phyloP scores from a whole-genome alignment of 805 yeast genomes.

The Candida khao-thaluensis region DNA sequence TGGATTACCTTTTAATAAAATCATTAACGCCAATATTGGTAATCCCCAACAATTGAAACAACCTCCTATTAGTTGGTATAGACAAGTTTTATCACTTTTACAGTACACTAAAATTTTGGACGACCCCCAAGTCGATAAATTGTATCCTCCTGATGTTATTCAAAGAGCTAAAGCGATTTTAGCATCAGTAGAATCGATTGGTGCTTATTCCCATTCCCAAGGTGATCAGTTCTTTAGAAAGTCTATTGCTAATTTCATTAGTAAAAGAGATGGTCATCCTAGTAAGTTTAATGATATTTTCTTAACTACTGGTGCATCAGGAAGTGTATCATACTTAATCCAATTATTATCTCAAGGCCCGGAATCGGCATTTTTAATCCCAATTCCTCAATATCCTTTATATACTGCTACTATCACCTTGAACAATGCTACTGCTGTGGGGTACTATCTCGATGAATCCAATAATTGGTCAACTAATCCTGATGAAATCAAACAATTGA shows the following conservation, averaged over 20 bases:
- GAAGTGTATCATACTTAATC: conserved; percentile 81
- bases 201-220: conserved; percentile 94
- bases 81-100: conserved; percentile 82
- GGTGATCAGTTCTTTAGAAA: conserved; percentile 74
- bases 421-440: conserved; percentile 77
- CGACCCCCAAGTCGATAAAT: conserved; percentile 20
- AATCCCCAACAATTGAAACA: conserved; percentile 98
- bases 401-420: conserved; percentile 93
- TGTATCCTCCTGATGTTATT: conserved; percentile 66
- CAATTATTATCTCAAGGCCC: conserved; percentile 67
- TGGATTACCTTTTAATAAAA: conserved; percentile 70
- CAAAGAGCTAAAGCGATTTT: conserved; percentile 66
- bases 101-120: conserved; percentile 76
- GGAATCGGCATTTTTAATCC: conserved; percentile 78
- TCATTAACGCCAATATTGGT: conserved; percentile 92
- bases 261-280: conserved; percentile 60
- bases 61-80: conserved; percentile 89
- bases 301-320: conserved; percentile 91
- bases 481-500: conserved; percentile 54
- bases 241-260: conserved; percentile 78
- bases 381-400: conserved; percentile 97
- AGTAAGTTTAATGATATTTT: conserved; percentile 73
- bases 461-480: conserved; percentile 84
- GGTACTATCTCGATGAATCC: conserved; percentile 81
- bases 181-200: conserved; percentile 72